Percentiles rank a stretch among this genome's conserved stretches.
phyloP scores from a whole-genome alignment of 306 rosid species.

The Corylus heterophylla region DNA sequence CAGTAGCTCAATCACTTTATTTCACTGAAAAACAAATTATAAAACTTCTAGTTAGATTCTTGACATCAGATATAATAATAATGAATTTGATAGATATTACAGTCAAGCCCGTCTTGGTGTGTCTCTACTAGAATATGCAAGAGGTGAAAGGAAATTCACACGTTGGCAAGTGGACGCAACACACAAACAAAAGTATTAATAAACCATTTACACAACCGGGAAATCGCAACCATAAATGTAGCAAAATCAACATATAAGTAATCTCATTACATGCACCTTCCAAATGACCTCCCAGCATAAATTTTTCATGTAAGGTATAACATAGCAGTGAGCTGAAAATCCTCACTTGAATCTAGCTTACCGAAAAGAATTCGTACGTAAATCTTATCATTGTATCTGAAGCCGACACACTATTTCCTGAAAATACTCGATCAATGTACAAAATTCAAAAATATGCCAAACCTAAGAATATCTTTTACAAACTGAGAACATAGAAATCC shows the following conservation, averaged over 20 bases:
- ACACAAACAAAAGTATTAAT: neutral
- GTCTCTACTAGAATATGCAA: neutral
- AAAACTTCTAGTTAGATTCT: slow-evolving; percentile 14
- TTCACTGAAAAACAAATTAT: slow-evolving; percentile 42
- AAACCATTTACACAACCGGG: neutral
- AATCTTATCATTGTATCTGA: neutral
- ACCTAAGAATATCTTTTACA: neutral
- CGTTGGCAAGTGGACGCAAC: neutral
- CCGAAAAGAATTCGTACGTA: neutral
- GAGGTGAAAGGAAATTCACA: neutral
- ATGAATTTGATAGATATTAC: neutral
- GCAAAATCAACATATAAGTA: neutral
- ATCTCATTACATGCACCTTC: neutral
- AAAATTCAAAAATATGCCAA: neutral
- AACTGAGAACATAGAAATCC: neutral
- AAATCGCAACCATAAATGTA: neutral
- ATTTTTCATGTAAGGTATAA: neutral
- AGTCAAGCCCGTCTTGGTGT: neutral
- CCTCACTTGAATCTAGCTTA: neutral
- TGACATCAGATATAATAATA: slow-evolving; percentile 5
- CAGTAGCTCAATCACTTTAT: slow-evolving; percentile 35
- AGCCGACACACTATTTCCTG: neutral
- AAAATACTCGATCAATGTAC: neutral
- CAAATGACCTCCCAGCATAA: neutral
- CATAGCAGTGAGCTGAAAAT: neutral